A percentile compares a stretch with the other conserved stretches of the same genome.
Evolutionary conservation across 768 basidiomycete genomes (phyloP).

Genomic region (Omphalotus guepiniiformis): DNA sequence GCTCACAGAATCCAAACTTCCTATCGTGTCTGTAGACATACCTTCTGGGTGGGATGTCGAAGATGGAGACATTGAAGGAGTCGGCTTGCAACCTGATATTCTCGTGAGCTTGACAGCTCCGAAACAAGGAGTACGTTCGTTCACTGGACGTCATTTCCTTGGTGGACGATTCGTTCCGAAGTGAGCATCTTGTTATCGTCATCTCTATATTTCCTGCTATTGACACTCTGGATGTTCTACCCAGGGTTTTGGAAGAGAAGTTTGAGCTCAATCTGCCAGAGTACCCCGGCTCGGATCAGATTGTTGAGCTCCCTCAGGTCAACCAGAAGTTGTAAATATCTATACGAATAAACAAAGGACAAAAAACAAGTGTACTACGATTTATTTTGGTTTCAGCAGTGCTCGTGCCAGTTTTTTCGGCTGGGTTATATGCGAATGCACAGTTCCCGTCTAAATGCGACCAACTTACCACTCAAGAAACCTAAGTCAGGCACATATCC

Average conservation of each 20-base stretch:
- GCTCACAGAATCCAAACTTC: constrained; percentile 58
- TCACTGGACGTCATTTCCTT: constrained; percentile 83
- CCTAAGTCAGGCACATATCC: no score
- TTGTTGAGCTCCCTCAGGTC: constrained; percentile 65
- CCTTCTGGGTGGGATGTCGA: constrained; percentile 98
- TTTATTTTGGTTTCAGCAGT: no score
- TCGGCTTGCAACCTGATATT: constrained; percentile 69
- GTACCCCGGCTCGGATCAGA: constrained; percentile 78
- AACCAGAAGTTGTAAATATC: no score
- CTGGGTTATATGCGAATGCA: no score
- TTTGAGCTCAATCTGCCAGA: constrained; percentile 75
- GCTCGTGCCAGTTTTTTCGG: no score
- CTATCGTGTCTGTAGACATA: constrained; percentile 93
- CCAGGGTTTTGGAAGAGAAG: constrained; percentile 70
- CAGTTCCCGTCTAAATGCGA: no score
- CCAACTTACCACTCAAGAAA: no score
- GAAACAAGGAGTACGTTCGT: constrained; percentile 78
- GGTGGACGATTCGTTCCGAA: constrained; percentile 91
- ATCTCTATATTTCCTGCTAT: background rate
- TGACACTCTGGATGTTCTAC: constrained; percentile 1
- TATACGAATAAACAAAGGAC: no score
- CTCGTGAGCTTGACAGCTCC: constrained; percentile 92
- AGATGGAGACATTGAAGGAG: constrained; percentile 52
- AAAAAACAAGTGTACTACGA: no score
- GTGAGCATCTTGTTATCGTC: constrained; percentile 39